Evolutionary conservation across 139 green algal genomes (phyloP).

Genomic region (Diplosphaera chodatii): DNA sequence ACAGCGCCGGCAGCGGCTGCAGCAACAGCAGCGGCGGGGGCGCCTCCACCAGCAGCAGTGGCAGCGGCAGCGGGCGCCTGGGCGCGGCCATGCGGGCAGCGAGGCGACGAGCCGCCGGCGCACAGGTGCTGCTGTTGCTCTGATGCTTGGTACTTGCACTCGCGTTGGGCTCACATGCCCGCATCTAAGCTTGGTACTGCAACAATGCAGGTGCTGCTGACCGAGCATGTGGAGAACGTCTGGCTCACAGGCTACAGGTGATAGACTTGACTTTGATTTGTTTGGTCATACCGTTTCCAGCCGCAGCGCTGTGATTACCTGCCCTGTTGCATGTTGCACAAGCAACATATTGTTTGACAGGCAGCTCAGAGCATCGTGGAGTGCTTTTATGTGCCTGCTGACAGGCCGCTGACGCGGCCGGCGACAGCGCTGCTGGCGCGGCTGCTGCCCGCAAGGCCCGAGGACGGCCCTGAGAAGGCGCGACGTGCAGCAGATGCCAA

Average conservation of each 20-base stretch:
- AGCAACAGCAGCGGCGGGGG: background rate
- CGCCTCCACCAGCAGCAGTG: background rate
- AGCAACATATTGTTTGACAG: no score
- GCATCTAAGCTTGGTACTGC: no score
- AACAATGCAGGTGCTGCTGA: slow-evolving; percentile 58
- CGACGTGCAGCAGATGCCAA: slow-evolving; percentile 52
- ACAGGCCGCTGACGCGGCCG: slow-evolving; percentile 39
- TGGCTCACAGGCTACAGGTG: slow-evolving; percentile 38
- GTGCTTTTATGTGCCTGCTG: no score
- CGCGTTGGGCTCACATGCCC: no score
- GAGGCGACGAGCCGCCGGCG: slow-evolving; percentile 29
- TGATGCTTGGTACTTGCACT: no score
- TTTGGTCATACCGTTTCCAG: no score
- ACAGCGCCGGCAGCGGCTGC: slow-evolving; percentile 8
- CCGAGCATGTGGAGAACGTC: slow-evolving; percentile 49
- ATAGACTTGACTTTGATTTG: no score
- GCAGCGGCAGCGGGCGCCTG: slow-evolving; percentile 5
- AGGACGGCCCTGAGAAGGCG: slow-evolving; percentile 33
- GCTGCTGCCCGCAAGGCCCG: slow-evolving; percentile 20
- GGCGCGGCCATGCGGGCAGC: slow-evolving; percentile 22
- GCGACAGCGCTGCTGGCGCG: slow-evolving; percentile 45
- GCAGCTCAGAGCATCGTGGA: no score
- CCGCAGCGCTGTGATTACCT: no score
- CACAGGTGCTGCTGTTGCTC: no score
- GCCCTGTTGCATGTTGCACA: no score